Evolutionary conservation across 2,329 filamentous ascomycete species (phyloP), one percentile per base, ranked within the genome.

Genomic region (Curvularia eragrostidis): DNA sequence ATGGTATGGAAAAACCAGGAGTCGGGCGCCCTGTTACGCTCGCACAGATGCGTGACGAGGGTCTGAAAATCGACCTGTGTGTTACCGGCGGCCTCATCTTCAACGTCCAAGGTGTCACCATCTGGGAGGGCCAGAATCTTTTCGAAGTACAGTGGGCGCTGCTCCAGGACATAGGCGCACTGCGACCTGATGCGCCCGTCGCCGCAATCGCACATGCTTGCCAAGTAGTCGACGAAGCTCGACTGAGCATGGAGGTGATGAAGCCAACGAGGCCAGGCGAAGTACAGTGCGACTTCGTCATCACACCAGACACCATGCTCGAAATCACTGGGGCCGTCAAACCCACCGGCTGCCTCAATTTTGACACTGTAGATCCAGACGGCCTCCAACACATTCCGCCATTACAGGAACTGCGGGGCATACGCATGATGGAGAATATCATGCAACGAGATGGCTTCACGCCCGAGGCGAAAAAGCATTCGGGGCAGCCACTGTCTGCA

Each of bases 111-210:
- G 79, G 79, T 0, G 65, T 80, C 4, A 63, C 77, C 6, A 71
- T 81, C 24, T 78, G 77, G 36, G 79, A 79, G 56, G 78, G 78
- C 0, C 72, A 76, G 44, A 73, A 77, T 10, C 73, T 77, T 43
- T 81, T 81, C 43, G 79, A 81, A 46, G 69, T 81, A 6, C 79
- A 80, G 54, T 81, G 77, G 78, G 77, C 68, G 1, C 74, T 81
- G 64, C 63, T 81, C 24, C 71, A 68, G 24, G 70, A 74, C 18
- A 61, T 77, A 12, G 70, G 72, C 4, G 60, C 74, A 10, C 66
- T 80, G 6, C 52, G 51, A 4, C 13, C 47, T 5, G 44, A 59
- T 2, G 72, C 73, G 5, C 64, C 67, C 0, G 75, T 75, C 2
- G 65, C 76, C 1, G 75, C 73, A 5, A 53, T 81, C 5, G 78